Percentiles rank a stretch among this genome's conserved stretches.
Conservation (phyloP, 352 stramenopile species). For the Globisporangium irregulare region DNA sequence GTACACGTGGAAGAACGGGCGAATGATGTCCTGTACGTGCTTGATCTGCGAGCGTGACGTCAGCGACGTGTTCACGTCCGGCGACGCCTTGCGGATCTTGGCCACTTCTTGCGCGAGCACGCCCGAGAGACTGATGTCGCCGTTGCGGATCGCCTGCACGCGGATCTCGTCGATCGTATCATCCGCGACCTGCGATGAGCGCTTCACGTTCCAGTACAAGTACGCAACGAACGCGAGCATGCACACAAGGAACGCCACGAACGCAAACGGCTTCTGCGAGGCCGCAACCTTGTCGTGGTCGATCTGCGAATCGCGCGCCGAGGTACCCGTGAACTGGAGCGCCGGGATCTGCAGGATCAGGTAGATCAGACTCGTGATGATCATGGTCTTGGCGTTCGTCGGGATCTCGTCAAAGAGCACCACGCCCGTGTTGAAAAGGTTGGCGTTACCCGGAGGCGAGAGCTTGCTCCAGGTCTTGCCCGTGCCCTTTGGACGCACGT, state of each 20-base stretch:
- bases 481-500: constrained; percentile 74
- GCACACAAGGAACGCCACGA: constrained; percentile 86
- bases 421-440: constrained; percentile 70
- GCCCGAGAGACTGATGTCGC: constrained; percentile 77
- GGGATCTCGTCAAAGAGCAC: constrained; percentile 86
- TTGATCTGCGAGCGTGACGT: constrained; percentile 55
- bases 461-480: constrained; percentile 77
- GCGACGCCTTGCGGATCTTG: constrained; percentile 48
- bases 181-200: constrained; percentile 62
- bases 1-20: constrained; percentile 92
- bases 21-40: constrained; percentile 89
- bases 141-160: constrained; percentile 64
- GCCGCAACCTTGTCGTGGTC: constrained; percentile 70
- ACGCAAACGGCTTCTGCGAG: constrained; percentile 88
- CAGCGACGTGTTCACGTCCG: constrained; percentile 43
- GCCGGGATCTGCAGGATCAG: constrained; percentile 94
- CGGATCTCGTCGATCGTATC: constrained; percentile 72
- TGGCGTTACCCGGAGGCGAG: constrained; percentile 69
- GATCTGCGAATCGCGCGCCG: constrained; percentile 50
- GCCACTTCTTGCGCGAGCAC: constrained; percentile 76
- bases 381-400: constrained; percentile 90
- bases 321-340: constrained; percentile 85
- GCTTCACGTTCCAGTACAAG: constrained; percentile 89
- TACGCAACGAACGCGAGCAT: constrained; percentile 91
- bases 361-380: constrained; percentile 93